These are phyloP conservation scores for Moesziomyces sp. DNA, from an alignment of 1,284 basidiomycete species.

Conservation along the genomic window DNA sequence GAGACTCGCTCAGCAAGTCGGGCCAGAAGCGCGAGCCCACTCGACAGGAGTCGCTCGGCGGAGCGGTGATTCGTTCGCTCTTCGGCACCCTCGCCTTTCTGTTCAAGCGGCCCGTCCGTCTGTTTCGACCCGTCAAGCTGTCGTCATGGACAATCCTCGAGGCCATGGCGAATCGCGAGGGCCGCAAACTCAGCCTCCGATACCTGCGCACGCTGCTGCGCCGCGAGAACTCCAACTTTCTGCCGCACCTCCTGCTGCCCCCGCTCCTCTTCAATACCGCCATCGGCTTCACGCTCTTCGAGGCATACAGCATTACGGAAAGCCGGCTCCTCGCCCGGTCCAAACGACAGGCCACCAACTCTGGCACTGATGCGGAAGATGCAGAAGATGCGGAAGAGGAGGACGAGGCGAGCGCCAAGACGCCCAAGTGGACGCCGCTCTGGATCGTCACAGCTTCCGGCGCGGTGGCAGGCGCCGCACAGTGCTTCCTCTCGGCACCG, in stretches of 20 bases:
- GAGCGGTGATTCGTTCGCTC: conserved; percentile 62
- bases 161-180: conserved; percentile 67
- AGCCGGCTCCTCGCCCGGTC: conserved; percentile 30
- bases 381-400: conserved; percentile 2
- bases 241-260: conserved; percentile 61
- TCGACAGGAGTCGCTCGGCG: conserved; percentile 53
- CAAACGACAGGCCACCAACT: neutral
- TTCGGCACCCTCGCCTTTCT: conserved; percentile 68
- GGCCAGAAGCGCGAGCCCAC: conserved; percentile 18
- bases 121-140: conserved; percentile 68
- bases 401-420: neutral
- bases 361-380: neutral
- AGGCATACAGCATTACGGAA: conserved; percentile 64
- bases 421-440: conserved; percentile 51
- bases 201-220: conserved; percentile 66
- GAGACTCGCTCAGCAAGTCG: conserved; percentile 10
- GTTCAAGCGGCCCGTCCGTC: conserved; percentile 68
- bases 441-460: conserved; percentile 64
- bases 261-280: conserved; percentile 67
- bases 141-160: conserved; percentile 68
- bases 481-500: conserved; percentile 69
- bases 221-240: conserved; percentile 56
- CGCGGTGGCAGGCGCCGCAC: conserved; percentile 67
- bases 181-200: conserved; percentile 54
- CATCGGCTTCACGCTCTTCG: conserved; percentile 68